These are phyloP conservation scores for Nicotiana knightiana DNA, from an alignment of 257 asterid species.

Conservation along the genomic window DNA sequence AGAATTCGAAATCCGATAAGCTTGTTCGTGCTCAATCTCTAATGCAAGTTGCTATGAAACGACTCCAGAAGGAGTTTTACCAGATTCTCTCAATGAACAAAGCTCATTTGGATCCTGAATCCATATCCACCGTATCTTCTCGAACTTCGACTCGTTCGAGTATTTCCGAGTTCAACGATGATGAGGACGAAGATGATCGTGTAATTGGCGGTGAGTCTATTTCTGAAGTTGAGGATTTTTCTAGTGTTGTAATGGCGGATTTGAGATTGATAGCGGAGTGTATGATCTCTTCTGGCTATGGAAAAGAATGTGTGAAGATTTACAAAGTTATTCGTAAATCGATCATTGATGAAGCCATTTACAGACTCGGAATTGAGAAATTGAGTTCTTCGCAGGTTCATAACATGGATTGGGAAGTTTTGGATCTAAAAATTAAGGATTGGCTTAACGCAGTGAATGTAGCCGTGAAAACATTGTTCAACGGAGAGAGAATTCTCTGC, in stretches of 20 bases:
- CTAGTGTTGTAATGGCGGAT: conserved; percentile 55
- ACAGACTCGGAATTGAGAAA: conserved; percentile 59
- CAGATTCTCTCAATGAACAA: conserved; percentile 72
- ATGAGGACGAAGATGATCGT: conserved; percentile 39
- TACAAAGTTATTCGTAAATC: conserved; percentile 72
- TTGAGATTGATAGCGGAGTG: conserved; percentile 62
- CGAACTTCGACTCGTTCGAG: conserved; percentile 47
- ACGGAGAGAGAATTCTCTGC: conserved; percentile 65
- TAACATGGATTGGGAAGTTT: conserved; percentile 57
- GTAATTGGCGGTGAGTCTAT: conserved; percentile 19
- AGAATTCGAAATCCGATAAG: conserved; percentile 49
- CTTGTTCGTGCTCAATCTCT: conserved; percentile 53
- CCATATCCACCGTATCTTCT: conserved; percentile 62
- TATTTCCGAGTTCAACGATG: conserved; percentile 27
- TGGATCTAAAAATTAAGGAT: conserved; percentile 36
- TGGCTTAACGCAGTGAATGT: conserved; percentile 45
- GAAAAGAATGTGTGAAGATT: conserved; percentile 55
- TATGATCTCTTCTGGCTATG: conserved; percentile 69
- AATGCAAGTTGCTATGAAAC: conserved; percentile 71
- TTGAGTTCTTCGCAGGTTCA: conserved; percentile 36
- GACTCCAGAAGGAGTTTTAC: conserved; percentile 80
- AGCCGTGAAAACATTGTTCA: conserved; percentile 46
- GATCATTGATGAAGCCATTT: conserved; percentile 76
- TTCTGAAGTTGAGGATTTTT: conserved; percentile 61
- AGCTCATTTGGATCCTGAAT: conserved; percentile 81